phyloP scores from a whole-genome alignment of 2,329 filamentous ascomycete species.

The Truncatella angustata region DNA sequence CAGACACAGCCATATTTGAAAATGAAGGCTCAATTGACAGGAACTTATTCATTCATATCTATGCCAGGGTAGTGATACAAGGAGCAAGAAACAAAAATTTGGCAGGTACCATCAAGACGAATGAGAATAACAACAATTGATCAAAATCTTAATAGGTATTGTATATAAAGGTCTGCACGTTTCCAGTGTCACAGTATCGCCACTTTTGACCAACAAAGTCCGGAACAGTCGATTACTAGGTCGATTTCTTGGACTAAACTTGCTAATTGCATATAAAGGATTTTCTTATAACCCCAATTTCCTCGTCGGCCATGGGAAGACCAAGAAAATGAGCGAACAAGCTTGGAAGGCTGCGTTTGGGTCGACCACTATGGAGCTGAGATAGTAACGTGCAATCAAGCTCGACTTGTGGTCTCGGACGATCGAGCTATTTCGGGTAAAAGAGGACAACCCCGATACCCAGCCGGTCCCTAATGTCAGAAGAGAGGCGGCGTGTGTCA shows the following conservation, averaged over 20 bases:
- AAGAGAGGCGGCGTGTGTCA: not conserved
- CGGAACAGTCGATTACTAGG: not conserved
- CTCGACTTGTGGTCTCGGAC: too few species aligned
- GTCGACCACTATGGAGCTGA: too few species aligned
- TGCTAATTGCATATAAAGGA: not conserved
- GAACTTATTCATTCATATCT: not conserved
- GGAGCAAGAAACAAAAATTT: not conserved
- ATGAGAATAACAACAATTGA: not conserved
- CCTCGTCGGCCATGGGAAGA: not conserved
- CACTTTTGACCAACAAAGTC: not conserved
- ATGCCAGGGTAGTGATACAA: not conserved
- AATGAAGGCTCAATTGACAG: not conserved
- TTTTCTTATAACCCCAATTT: not conserved
- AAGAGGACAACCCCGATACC: not conserved
- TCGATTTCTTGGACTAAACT: not conserved
- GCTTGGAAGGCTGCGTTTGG: not conserved
- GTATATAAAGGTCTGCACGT: not conserved
- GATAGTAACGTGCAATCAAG: too few species aligned
- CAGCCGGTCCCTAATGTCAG: too few species aligned
- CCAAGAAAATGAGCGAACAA: not conserved
- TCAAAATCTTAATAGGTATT: not conserved
- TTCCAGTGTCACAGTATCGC: not conserved
- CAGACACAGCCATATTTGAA: not conserved
- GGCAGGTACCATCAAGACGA: not conserved
- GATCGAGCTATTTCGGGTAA: not conserved